Conservation (phyloP, 192 early-diverging fungal genomes). For the Podochytrium sp. region DNA sequence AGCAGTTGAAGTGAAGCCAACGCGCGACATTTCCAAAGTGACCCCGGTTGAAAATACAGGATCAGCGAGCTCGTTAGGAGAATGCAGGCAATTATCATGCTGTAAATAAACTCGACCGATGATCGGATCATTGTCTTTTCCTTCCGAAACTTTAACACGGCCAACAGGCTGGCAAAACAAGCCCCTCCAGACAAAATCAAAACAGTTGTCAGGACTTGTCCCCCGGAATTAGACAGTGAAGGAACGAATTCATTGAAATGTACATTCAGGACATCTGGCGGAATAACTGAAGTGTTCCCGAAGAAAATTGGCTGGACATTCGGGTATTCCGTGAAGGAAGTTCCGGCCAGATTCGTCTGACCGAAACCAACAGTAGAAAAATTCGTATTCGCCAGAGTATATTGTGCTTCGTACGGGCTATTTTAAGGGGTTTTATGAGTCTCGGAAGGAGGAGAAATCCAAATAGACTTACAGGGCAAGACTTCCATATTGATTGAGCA, state of each 20-base stretch:
- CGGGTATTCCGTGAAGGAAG: slow-evolving; percentile 1
- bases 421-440: no score
- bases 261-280: background rate
- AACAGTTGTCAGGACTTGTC: background rate
- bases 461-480: slow-evolving; percentile 13
- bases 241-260: background rate
- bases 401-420: slow-evolving; percentile 6
- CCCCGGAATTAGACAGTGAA: background rate
- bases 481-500: background rate
- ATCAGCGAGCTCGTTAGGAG: background rate
- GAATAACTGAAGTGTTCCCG: background rate
- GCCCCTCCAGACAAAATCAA: background rate
- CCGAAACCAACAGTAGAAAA: no score
- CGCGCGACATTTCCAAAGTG: background rate
- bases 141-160: background rate
- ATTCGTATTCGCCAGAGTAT: no score
- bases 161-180: background rate
- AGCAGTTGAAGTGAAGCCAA: background rate
- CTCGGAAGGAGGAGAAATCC: no score
- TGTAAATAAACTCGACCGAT: background rate
- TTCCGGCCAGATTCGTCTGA: background rate
- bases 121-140: background rate
- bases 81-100: background rate
- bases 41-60: background rate
- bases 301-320: background rate